Base-by-base conservation (phyloP, 148 eudicot species). In the Amaranthus cruentus region DNA sequence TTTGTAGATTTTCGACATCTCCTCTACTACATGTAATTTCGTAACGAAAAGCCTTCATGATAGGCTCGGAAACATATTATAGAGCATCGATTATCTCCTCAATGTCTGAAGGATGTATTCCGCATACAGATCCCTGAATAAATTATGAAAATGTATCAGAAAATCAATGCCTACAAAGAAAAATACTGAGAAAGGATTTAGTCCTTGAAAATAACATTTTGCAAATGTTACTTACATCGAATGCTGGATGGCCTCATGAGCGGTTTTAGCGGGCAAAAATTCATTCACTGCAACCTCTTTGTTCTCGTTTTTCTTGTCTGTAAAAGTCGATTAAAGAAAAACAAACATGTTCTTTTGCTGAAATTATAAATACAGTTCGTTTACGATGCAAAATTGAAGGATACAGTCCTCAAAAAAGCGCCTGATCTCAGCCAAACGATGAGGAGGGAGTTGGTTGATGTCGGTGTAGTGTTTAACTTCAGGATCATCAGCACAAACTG, bases 321-420 rank as follows among this genome's bases (percentile, higher is more conserved):
- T 28, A 73, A 44, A n/a, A 15, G 4, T 53, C 42, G 8, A 28
- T 78, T 58, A 73, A 62, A 56, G 56, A 78, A 42, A 61, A 50
- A 53, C 12, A 47, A 46, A 1, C 2, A 21, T 5, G 2, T 50
- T 50, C 43, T 4, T 4, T 21, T 49, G 21, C 13, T 46, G 9
- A 64, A 64, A 50, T 28, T 2, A 9, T 50, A 49, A 6, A 66
- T 13, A 9, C 64, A 15, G 52, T n/a, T 28, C 38, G 38, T 28
- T 28, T 28, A 28, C 0, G 38, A 28, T 28, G 38, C 38, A 28
- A 67, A 51, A 48, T 9, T 74, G n/a, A 78, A 87, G 91, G 88
- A 87, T 89, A 91, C 97, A 92, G 64, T 92, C 95, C 80, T 92
- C 96, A 53, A 92, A 92, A 77, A 92, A 92, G 70, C 92, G 91